These are phyloP conservation scores for Russula ochroleuca DNA, from an alignment of 768 basidiomycete genomes.

Conservation along the genomic window DNA sequence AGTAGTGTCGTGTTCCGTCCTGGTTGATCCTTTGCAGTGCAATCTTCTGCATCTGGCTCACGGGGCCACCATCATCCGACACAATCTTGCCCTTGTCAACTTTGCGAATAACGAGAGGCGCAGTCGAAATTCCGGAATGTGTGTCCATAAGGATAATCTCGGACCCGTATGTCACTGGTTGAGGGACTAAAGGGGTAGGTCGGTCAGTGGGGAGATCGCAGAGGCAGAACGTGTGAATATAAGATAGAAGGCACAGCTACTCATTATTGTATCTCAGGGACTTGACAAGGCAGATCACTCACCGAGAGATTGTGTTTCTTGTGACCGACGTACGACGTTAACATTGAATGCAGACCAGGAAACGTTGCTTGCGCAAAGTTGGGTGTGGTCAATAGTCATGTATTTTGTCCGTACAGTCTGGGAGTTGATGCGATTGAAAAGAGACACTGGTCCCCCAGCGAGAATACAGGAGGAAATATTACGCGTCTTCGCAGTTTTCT, in stretches of 20 bases:
- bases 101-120: slow-evolving; percentile 84
- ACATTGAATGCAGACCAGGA: slow-evolving; percentile 95
- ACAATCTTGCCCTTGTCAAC: slow-evolving; percentile 86
- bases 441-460: slow-evolving; percentile 81
- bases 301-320: slow-evolving; percentile 63
- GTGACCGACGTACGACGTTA: slow-evolving; percentile 74
- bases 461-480: slow-evolving; percentile 88
- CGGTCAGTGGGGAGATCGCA: background rate
- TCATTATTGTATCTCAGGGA: background rate
- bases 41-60: slow-evolving; percentile 96
- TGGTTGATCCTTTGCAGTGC: slow-evolving; percentile 80
- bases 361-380: slow-evolving; percentile 83
- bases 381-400: slow-evolving; percentile 85
- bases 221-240: slow-evolving; percentile 14
- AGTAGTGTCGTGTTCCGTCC: slow-evolving; percentile 80
- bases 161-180: slow-evolving; percentile 88
- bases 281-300: slow-evolving; percentile 46
- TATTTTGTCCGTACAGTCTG: slow-evolving; percentile 97
- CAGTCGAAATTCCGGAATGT: slow-evolving; percentile 78
- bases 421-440: slow-evolving; percentile 95
- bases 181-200: slow-evolving; percentile 46
- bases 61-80: slow-evolving; percentile 86
- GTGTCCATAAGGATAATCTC: slow-evolving; percentile 83
- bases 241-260: slow-evolving; percentile 15
- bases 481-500: slow-evolving; percentile 95